A percentile compares a stretch with the other conserved stretches of the same genome.
These are phyloP conservation scores for Xanthoceras sorbifolium DNA, from an alignment of 345 rosid species.

Conservation along the genomic window DNA sequence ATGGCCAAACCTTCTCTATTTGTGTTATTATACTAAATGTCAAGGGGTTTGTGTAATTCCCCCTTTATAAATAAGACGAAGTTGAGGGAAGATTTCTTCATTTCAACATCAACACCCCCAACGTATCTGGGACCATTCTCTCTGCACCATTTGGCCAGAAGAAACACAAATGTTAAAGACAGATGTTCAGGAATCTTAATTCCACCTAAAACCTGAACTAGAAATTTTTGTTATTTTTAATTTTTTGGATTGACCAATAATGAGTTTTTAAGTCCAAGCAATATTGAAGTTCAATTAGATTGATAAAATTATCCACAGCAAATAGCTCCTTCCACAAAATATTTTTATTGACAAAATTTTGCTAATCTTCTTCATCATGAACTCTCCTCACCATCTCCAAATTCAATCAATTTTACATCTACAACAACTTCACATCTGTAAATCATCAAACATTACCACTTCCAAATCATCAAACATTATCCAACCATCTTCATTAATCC, in stretches of 20 bases:
- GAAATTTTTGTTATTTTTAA: background rate
- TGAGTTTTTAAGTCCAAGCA: background rate
- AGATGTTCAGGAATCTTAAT: background rate
- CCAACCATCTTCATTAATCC: too few relatives aligned
- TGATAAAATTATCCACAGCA: background rate
- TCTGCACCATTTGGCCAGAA: background rate
- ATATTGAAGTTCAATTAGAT: background rate
- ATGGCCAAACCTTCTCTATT: too few relatives aligned
- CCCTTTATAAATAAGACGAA: background rate
- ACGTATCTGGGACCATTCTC: constrained; percentile 32
- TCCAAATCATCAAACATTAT: too few relatives aligned
- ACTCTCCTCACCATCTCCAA: too few relatives aligned
- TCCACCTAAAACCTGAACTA: background rate
- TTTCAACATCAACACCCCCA: constrained; percentile 26
- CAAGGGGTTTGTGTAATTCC: too few relatives aligned
- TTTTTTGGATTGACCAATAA: background rate
- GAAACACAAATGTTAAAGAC: background rate
- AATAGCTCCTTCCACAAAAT: background rate
- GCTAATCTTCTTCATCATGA: too few relatives aligned
- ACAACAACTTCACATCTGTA: too few relatives aligned
- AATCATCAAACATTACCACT: too few relatives aligned
- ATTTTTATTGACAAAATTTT: background rate
- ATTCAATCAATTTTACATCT: too few relatives aligned
- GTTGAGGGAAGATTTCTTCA: constrained; percentile 30
- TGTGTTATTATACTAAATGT: too few relatives aligned